Evolutionary conservation across 2,329 filamentous ascomycete genomes (phyloP).

Genomic region (Lachnellula hyalina): DNA sequence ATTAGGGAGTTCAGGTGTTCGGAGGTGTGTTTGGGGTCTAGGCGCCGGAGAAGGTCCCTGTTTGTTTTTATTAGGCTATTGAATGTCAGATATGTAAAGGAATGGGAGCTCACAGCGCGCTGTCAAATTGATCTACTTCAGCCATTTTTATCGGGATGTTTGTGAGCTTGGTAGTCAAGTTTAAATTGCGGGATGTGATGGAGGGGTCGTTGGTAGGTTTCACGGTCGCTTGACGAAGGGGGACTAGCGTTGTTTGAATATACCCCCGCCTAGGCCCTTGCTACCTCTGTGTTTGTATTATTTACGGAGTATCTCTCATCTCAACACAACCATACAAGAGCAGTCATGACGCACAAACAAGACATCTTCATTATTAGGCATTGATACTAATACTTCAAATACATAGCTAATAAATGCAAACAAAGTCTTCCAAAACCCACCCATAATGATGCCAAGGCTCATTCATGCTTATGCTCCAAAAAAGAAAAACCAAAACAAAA

Average conservation of each 20-base stretch:
- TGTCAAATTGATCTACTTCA: slow-evolving; percentile 32
- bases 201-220: slow-evolving; percentile 14
- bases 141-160: slow-evolving; percentile 26
- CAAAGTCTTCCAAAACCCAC: neutral
- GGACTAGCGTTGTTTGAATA: neutral
- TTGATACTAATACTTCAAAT: neutral
- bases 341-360: no score
- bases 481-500: neutral
- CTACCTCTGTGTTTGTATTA: no score
- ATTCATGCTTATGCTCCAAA: slow-evolving; percentile 4
- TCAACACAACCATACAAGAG: neutral
- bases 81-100: neutral
- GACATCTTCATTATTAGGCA: neutral
- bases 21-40: slow-evolving; percentile 90
- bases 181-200: neutral
- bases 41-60: slow-evolving; percentile 95
- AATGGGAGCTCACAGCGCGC: slow-evolving; percentile 30
- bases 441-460: neutral
- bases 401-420: neutral
- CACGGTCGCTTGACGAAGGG: neutral
- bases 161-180: slow-evolving; percentile 1
- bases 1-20: slow-evolving; percentile 86
- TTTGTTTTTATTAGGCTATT: neutral
- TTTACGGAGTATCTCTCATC: neutral
- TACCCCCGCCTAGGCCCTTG: no score